Percentiles rank a stretch among this genome's conserved stretches.
Evolutionary conservation across 331 rosid genomes (phyloP).

Genomic region (Cucumis variabilis): DNA sequence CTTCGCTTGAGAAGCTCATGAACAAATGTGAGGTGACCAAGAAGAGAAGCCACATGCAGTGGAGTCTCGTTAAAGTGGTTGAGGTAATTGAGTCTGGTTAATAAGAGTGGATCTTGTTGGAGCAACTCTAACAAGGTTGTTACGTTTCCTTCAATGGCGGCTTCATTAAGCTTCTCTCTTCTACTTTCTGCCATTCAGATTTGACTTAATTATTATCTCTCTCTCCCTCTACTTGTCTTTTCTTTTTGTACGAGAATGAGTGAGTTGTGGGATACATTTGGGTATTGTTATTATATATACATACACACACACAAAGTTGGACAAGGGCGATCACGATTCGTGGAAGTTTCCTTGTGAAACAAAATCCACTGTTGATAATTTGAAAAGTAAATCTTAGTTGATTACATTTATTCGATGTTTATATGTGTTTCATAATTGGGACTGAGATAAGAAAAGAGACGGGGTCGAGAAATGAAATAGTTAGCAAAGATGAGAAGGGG

Average conservation of each 20-base stretch:
- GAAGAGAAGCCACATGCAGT: slow-evolving; percentile 40
- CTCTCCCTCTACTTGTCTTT: not conserved
- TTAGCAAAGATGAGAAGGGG: too few relatives aligned
- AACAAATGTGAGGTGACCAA: slow-evolving; percentile 35
- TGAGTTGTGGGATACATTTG: not conserved
- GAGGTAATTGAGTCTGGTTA: slow-evolving; percentile 17
- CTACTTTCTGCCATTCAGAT: not conserved
- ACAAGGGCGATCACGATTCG: too few relatives aligned
- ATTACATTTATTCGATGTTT: too few relatives aligned
- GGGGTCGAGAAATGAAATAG: too few relatives aligned
- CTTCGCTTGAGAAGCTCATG: slow-evolving; percentile 35
- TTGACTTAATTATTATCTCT: not conserved
- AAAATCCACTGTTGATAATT: too few relatives aligned
- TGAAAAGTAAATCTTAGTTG: too few relatives aligned
- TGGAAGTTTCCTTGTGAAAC: too few relatives aligned
- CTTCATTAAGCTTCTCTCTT: slow-evolving; percentile 29
- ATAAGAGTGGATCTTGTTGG: slow-evolving; percentile 34
- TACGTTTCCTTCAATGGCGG: slow-evolving; percentile 38
- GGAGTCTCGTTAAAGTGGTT: slow-evolving; percentile 38
- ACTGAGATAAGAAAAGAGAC: too few relatives aligned
- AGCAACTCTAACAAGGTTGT: slow-evolving; percentile 35
- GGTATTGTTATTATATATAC: not conserved
- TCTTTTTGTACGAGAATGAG: not conserved
- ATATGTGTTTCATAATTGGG: too few relatives aligned
- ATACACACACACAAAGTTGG: not conserved